Conservation (phyloP, 208 protist species). For the Trypanosoma brucei region DNA sequence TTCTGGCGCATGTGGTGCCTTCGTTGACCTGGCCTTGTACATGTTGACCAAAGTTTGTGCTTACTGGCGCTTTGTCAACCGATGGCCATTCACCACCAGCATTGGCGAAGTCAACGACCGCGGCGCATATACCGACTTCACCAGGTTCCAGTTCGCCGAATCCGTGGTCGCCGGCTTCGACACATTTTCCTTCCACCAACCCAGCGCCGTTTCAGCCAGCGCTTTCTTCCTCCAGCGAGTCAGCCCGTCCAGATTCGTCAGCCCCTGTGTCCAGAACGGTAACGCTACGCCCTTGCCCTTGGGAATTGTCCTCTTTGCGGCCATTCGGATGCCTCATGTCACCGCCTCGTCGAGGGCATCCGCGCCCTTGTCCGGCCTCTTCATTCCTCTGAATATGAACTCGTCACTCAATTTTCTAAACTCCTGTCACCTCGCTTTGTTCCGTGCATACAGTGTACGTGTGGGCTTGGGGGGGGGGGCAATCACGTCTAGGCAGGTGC, state of each 20-base stretch:
- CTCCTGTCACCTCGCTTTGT: conserved; percentile 8
- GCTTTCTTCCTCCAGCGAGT: conserved; percentile 6
- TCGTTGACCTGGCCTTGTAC: not conserved
- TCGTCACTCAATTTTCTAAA: conserved; percentile 6
- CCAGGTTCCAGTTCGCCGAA: conserved; percentile 1
- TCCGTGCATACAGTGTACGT: conserved; percentile 3
- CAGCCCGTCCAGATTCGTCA: conserved; percentile 11
- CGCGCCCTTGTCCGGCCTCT: not conserved
- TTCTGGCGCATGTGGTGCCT: not conserved
- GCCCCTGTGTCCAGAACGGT: conserved; percentile 18
- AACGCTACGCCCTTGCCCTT: not conserved
- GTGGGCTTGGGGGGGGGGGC: not conserved
- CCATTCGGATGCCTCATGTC: not conserved
- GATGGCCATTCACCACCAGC: not conserved
- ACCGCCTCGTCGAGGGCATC: not conserved
- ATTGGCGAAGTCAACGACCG: not conserved
- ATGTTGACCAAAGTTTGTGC: not conserved
- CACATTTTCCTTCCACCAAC: not conserved
- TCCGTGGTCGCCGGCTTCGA: not conserved
- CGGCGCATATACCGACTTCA: conserved; percentile 14
- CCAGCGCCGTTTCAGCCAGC: not conserved
- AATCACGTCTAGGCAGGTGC: not conserved
- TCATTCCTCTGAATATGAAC: not conserved
- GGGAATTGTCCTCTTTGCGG: conserved; percentile 1
- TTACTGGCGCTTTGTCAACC: not conserved